phyloP scores from a whole-genome alignment of 2,329 filamentous ascomycete species.

The Penicillium sp. region DNA sequence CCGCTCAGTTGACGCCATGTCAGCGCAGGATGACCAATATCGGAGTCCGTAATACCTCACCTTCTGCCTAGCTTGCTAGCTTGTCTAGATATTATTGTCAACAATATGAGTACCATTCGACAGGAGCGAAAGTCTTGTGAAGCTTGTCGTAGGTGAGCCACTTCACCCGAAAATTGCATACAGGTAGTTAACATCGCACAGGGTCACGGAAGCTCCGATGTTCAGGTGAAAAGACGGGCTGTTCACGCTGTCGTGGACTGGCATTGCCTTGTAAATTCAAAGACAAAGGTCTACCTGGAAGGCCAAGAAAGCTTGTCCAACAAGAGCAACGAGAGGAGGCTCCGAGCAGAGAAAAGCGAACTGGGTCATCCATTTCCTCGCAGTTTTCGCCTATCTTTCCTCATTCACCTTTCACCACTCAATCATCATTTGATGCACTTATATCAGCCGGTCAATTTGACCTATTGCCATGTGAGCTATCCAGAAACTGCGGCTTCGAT shows the following conservation, averaged over 20 bases:
- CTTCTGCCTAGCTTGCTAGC: neutral
- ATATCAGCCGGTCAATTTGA: constrained; percentile 11
- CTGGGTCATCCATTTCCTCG: constrained; percentile 10
- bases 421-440: constrained; percentile 2
- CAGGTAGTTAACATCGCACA: constrained; percentile 5
- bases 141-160: constrained; percentile 24
- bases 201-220: constrained; percentile 31
- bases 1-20: constrained; percentile 23
- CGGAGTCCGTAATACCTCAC: constrained; percentile 2
- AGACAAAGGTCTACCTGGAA: constrained; percentile 28
- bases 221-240: constrained; percentile 29
- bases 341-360: constrained; percentile 1
- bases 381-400: constrained; percentile 4
- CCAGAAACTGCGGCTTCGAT: constrained; percentile 22
- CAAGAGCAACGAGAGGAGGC: constrained; percentile 16
- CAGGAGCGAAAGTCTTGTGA: constrained; percentile 31
- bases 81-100: neutral
- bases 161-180: neutral
- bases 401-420: neutral
- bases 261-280: constrained; percentile 28
- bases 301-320: constrained; percentile 26
- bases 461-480: constrained; percentile 17
- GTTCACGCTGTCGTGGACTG: constrained; percentile 25
- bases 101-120: constrained; percentile 17
- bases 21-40: constrained; percentile 16